Percentiles rank a stretch among this genome's conserved stretches.
Conservation (phyloP, 257 asterid species). For the Solanum corneliomulleri region DNA sequence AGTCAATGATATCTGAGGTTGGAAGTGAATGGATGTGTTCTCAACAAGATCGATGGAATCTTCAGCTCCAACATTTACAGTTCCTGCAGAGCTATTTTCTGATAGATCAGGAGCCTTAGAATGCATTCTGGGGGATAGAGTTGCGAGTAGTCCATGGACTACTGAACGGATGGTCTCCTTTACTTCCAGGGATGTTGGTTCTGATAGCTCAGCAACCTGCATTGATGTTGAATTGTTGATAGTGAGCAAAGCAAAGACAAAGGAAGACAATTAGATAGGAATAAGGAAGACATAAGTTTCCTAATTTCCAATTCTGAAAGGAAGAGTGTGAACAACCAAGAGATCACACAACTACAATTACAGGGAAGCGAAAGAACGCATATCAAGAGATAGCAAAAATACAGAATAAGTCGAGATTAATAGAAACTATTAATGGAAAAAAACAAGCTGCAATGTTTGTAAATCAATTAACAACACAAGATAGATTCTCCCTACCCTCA, state of each 20-base stretch:
- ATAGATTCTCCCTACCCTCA: neutral
- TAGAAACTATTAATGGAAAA: neutral
- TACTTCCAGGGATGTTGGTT: conserved; percentile 66
- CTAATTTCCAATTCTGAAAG: neutral
- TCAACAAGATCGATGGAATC: conserved; percentile 76
- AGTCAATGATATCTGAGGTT: conserved; percentile 68
- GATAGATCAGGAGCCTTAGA: conserved; percentile 56
- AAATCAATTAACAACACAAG: neutral
- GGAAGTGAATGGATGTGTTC: conserved; percentile 77
- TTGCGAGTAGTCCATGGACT: conserved; percentile 90
- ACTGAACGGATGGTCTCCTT: conserved; percentile 74
- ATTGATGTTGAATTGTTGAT: neutral
- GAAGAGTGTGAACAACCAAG: neutral
- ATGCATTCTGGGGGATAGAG: conserved; percentile 94
- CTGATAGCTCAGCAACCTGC: conserved; percentile 93
- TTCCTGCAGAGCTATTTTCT: conserved; percentile 32
- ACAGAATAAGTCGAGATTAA: neutral
- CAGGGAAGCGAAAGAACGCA: neutral
- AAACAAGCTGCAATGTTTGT: neutral
- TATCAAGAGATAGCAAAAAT: neutral
- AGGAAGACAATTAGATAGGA: neutral
- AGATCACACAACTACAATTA: neutral
- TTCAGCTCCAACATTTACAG: conserved; percentile 29
- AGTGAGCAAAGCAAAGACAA: neutral
- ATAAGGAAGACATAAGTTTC: neutral